Evolutionary conservation across 352 stramenopile genomes (phyloP).

Genomic region (Phytophthora pseudosyringae): DNA sequence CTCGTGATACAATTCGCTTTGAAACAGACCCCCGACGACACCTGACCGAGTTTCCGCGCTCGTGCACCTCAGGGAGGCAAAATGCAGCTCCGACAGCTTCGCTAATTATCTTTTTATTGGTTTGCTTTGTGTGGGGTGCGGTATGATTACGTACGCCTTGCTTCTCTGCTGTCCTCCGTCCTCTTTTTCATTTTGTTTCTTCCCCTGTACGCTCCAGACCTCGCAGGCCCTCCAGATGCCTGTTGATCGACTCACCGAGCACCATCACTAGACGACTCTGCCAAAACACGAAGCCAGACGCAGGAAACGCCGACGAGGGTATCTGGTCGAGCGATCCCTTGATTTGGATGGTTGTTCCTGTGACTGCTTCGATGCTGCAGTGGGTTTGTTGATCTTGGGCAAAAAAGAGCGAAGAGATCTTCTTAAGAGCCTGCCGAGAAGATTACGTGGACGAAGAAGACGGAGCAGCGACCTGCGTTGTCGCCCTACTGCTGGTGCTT

Average conservation of each 20-base stretch:
- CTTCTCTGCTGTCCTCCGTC: slow-evolving; percentile 2
- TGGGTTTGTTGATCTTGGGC: slow-evolving; percentile 4
- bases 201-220: background rate
- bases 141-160: slow-evolving; percentile 12
- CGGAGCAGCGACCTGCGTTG: background rate
- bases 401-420: slow-evolving; percentile 6
- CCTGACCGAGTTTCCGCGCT: background rate
- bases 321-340: slow-evolving; percentile 10
- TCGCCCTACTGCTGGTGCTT: slow-evolving; percentile 88
- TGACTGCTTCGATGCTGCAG: slow-evolving; percentile 15
- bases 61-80: slow-evolving; percentile 1
- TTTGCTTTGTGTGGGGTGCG: slow-evolving; percentile 25
- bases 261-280: background rate
- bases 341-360: slow-evolving; percentile 22
- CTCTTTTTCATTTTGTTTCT: background rate
- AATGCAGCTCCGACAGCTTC: slow-evolving; percentile 20
- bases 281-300: slow-evolving; percentile 15
- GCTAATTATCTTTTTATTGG: slow-evolving; percentile 46
- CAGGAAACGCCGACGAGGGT: slow-evolving; percentile 10
- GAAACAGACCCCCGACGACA: background rate
- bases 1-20: background rate
- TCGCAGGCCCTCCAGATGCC: background rate
- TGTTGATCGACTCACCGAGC: background rate
- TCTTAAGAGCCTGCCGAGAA: slow-evolving; percentile 6
- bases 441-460: slow-evolving; percentile 5